Evolutionary conservation across 352 stramenopile genomes (phyloP).

Genomic region (Globisporangium barbulae): DNA sequence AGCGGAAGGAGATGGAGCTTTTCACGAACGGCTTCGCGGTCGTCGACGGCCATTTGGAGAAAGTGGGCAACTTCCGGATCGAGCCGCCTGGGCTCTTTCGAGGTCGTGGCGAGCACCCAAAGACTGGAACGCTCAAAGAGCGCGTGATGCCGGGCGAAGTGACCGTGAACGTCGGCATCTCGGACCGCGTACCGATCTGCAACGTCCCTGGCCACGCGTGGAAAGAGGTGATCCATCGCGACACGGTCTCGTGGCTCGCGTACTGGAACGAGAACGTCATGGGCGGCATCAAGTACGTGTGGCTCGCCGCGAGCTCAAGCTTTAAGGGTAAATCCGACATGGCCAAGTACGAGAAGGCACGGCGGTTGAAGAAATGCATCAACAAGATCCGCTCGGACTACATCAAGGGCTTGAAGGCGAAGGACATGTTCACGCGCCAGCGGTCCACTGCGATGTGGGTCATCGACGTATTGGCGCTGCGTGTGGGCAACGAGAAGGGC

Average conservation of each 20-base stretch:
- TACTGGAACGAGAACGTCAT: constrained; percentile 99
- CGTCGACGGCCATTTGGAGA: constrained; percentile 98
- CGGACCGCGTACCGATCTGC: constrained; percentile 89
- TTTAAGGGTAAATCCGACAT: constrained; percentile 99
- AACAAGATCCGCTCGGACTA: constrained; percentile 93
- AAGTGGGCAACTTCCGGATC: constrained; percentile 96
- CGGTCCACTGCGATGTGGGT: constrained; percentile 99
- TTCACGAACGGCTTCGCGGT: constrained; percentile 96
- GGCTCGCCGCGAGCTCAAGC: constrained; percentile 95
- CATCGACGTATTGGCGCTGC: constrained; percentile 99
- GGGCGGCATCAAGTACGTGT: constrained; percentile 98
- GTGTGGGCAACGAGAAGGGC: constrained; percentile 99
- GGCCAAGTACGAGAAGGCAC: constrained; percentile 99
- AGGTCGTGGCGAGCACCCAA: constrained; percentile 97
- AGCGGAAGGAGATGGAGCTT: constrained; percentile 90
- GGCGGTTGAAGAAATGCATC: constrained; percentile 97
- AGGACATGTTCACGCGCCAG: constrained; percentile 91
- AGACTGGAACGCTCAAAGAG: constrained; percentile 98
- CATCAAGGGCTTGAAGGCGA: constrained; percentile 81
- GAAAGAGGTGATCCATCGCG: constrained; percentile 95
- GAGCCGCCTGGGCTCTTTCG: constrained; percentile 98
- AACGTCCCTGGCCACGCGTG: constrained; percentile 94
- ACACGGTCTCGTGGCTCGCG: constrained; percentile 90
- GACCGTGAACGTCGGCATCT: constrained; percentile 95
- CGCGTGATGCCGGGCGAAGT: constrained; percentile 96